Evolutionary conservation across 345 rosid genomes (phyloP).

Genomic region (Kandelia obovata): DNA sequence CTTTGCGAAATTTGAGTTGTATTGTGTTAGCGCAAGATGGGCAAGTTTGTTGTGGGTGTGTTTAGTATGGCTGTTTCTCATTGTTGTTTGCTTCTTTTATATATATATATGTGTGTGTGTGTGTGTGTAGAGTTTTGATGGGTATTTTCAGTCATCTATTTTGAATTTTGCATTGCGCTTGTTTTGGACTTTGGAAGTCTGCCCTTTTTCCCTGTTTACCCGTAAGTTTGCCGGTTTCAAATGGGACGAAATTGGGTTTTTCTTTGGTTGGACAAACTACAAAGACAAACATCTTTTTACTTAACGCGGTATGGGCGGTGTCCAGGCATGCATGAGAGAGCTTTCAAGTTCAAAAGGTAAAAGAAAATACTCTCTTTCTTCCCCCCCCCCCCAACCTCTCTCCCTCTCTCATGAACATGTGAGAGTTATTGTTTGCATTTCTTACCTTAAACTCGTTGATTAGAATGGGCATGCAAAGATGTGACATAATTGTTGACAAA

Average conservation of each 20-base stretch:
- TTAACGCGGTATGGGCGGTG: conserved; percentile 23
- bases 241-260: conserved; percentile 22
- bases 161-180: conserved; percentile 17
- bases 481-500: conserved; percentile 24
- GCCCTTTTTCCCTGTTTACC: conserved; percentile 31
- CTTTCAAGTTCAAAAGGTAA: conserved; percentile 18
- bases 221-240: conserved; percentile 37
- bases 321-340: conserved; percentile 27
- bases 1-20: conserved; percentile 7
- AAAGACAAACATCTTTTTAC: conserved; percentile 1
- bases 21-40: conserved; percentile 3
- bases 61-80: neutral
- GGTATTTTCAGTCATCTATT: conserved; percentile 5
- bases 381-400: neutral
- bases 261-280: conserved; percentile 20
- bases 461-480: conserved; percentile 22
- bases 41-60: conserved; percentile 6
- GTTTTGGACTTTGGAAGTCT: conserved; percentile 21
- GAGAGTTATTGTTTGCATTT: neutral
- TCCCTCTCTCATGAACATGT: conserved; percentile 5
- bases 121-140: neutral
- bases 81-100: neutral
- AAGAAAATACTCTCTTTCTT: neutral
- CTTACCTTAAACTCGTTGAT: neutral
- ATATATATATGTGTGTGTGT: neutral